Evolutionary conservation across 2,329 filamentous ascomycete species (phyloP).

Genomic region (Ilyonectria destructans): DNA sequence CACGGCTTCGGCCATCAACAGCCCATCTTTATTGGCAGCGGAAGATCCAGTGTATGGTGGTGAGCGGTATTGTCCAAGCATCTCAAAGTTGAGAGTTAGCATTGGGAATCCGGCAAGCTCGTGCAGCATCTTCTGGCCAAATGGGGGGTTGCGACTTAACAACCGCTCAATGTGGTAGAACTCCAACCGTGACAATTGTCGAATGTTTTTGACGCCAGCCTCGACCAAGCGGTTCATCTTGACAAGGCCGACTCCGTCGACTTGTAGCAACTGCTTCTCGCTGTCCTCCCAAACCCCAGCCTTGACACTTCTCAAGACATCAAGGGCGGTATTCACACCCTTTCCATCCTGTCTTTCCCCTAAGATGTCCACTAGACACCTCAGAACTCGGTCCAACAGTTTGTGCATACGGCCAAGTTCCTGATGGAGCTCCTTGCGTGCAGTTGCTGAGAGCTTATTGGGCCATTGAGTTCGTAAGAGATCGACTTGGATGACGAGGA

Average conservation of each 20-base stretch:
- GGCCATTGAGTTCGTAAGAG: slow-evolving; percentile 77
- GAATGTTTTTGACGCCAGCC: slow-evolving; percentile 80
- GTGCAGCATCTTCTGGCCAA: slow-evolving; percentile 79
- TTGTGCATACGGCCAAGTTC: slow-evolving; percentile 54
- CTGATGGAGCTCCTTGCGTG: slow-evolving; percentile 53
- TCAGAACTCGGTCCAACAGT: slow-evolving; percentile 54
- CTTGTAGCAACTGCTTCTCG: slow-evolving; percentile 85
- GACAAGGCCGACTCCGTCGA: slow-evolving; percentile 83
- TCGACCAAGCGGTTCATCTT: slow-evolving; percentile 82
- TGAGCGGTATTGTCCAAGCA: slow-evolving; percentile 44
- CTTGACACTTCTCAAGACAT: slow-evolving; percentile 83
- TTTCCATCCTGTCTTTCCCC: slow-evolving; percentile 72
- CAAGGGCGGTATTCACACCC: slow-evolving; percentile 79
- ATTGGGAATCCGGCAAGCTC: slow-evolving; percentile 80
- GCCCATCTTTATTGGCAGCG: background rate
- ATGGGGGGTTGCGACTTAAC: slow-evolving; percentile 86
- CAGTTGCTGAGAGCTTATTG: slow-evolving; percentile 58
- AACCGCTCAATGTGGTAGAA: slow-evolving; percentile 83
- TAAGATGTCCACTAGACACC: slow-evolving; percentile 58
- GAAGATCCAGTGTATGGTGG: background rate
- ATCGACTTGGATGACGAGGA: slow-evolving; percentile 81
- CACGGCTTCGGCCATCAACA: no score
- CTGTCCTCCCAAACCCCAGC: slow-evolving; percentile 88
- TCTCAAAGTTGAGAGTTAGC: slow-evolving; percentile 60
- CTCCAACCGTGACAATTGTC: slow-evolving; percentile 78